Conservation (phyloP, 768 basidiomycete genomes). For the Epithele typhae region DNA sequence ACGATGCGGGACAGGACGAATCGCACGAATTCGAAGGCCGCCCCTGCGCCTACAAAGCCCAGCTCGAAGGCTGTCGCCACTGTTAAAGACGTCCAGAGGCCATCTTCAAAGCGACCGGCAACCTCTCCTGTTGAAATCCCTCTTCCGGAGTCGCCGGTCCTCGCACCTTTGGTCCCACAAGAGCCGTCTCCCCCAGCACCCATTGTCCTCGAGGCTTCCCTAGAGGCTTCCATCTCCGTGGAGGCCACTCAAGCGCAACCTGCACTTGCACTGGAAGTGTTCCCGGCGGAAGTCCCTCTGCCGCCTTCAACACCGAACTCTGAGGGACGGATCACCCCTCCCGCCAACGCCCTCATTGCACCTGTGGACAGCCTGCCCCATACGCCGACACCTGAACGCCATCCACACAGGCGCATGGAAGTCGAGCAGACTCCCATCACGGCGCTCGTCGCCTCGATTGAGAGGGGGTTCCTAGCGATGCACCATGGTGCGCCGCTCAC, state of each 20-base stretch:
- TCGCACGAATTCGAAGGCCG: background rate
- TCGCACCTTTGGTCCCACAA: background rate
- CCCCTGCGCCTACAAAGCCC: background rate
- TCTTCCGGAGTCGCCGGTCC: constrained; percentile 8
- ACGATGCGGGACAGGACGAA: constrained; percentile 9
- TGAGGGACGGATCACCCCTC: background rate
- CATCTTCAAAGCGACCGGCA: too few relatives aligned
- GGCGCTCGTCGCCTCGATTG: constrained; percentile 48
- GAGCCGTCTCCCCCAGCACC: background rate
- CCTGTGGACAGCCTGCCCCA: too few relatives aligned
- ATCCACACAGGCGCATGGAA: background rate
- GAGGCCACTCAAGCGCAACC: background rate
- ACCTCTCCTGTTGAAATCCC: constrained; percentile 2
- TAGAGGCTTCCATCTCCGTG: background rate
- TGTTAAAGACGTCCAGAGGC: background rate
- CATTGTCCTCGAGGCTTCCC: background rate
- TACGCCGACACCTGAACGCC: constrained; percentile 1
- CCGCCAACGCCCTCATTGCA: background rate
- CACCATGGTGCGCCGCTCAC: constrained; percentile 55
- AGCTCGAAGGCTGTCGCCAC: background rate
- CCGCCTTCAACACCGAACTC: background rate
- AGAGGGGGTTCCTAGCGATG: constrained; percentile 64
- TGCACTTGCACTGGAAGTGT: too few relatives aligned
- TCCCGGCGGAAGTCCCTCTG: constrained; percentile 3
- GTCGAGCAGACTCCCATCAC: constrained; percentile 57